Evolutionary conservation across 225 moss, liverwort and hornwort genomes (phyloP).

Genomic region (Marchantia paleacea): DNA sequence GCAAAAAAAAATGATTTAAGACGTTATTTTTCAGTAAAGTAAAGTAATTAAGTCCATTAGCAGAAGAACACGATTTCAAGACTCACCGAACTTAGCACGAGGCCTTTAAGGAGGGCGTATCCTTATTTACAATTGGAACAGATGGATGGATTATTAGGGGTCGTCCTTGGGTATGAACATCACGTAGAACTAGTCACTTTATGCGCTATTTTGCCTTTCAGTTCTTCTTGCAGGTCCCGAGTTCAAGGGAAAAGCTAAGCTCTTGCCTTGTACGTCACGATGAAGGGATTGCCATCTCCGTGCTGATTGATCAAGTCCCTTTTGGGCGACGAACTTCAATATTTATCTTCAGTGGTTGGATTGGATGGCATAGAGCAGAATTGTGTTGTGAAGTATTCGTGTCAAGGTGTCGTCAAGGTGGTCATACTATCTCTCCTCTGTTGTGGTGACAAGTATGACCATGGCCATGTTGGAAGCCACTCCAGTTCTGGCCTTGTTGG

Average conservation of each 20-base stretch:
- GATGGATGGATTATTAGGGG: too few species aligned
- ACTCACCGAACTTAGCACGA: too few species aligned
- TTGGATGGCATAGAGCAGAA: background rate
- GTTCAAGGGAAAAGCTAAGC: background rate
- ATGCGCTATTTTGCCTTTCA: too few species aligned
- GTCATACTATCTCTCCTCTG: too few species aligned
- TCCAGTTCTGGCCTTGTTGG: slow-evolving; percentile 56
- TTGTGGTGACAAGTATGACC: background rate
- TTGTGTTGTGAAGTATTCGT: background rate
- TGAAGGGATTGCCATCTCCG: background rate
- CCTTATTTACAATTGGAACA: too few species aligned
- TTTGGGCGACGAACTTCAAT: background rate
- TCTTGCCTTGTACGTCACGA: background rate
- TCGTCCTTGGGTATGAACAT: too few species aligned
- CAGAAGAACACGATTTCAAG: too few species aligned
- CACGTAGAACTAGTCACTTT: too few species aligned
- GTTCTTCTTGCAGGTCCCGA: background rate
- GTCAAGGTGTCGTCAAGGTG: background rate
- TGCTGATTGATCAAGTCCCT: background rate
- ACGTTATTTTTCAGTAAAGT: too few species aligned
- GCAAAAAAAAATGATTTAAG: too few species aligned
- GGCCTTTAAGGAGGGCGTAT: too few species aligned
- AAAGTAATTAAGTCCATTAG: too few species aligned
- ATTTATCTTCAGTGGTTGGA: background rate
- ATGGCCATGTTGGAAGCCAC: background rate